These are phyloP conservation scores for Yarrowia sp. DNA, from an alignment of 805 yeast species.

Conservation along the genomic window DNA sequence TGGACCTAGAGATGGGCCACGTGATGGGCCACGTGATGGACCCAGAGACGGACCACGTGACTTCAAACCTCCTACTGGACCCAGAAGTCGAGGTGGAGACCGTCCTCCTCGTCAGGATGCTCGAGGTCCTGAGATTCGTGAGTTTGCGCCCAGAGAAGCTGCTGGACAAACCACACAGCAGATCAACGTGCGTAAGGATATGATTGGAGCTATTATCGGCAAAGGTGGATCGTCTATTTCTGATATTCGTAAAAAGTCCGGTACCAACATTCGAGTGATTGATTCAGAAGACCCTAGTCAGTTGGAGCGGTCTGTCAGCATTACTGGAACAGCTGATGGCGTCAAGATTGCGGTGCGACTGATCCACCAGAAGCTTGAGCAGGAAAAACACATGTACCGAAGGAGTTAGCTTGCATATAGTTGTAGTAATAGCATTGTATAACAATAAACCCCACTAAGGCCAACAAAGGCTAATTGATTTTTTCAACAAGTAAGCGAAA, in stretches of 20 bases:
- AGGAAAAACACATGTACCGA: constrained; percentile 33
- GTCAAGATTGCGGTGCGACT: constrained; percentile 36
- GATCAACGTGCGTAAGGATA: constrained; percentile 69
- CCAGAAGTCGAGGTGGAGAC: constrained; percentile 2
- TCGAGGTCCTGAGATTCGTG: constrained; percentile 10
- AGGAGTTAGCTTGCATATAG: constrained; percentile 5
- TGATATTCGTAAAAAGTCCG: constrained; percentile 71
- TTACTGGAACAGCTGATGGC: constrained; percentile 34
- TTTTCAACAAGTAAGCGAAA: too few relatives aligned
- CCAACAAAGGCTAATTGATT: too few relatives aligned
- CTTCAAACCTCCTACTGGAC: constrained; percentile 6
- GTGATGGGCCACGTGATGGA: neutral
- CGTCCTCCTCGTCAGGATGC: constrained; percentile 27
- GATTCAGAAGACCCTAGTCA: constrained; percentile 37
- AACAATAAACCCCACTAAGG: too few relatives aligned
- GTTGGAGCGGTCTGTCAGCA: constrained; percentile 34
- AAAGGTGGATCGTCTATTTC: constrained; percentile 80
- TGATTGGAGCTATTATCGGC: constrained; percentile 83
- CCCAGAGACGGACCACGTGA: neutral
- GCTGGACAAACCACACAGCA: constrained; percentile 52
- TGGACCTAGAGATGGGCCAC: neutral
- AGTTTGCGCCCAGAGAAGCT: constrained; percentile 23
- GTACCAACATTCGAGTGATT: constrained; percentile 71
- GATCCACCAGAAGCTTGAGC: constrained; percentile 36
- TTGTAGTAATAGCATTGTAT: constrained; percentile 2